Evolutionary conservation across 1,139 yeast genomes (phyloP).

Genomic region (Suhomyces chickasaworum): DNA sequence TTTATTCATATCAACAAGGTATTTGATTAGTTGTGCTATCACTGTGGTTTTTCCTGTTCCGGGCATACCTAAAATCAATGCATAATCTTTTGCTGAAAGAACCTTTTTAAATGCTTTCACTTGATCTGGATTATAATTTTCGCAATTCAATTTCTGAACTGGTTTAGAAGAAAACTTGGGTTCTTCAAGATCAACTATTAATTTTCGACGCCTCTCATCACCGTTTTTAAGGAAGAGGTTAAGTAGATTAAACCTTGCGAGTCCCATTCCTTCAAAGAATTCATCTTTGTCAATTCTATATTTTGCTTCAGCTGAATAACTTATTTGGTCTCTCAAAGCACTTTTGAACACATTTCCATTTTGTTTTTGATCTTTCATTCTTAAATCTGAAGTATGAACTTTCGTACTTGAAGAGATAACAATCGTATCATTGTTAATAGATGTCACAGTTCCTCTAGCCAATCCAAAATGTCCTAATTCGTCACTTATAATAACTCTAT

Average conservation of each 20-base stretch:
- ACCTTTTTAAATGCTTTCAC: constrained; percentile 64
- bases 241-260: constrained; percentile 75
- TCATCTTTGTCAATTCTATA: constrained; percentile 84
- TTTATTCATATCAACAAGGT: constrained; percentile 60
- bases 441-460: constrained; percentile 59
- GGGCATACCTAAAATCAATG: constrained; percentile 93
- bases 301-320: constrained; percentile 20
- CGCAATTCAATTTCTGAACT: constrained; percentile 17
- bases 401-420: constrained; percentile 53
- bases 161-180: constrained; percentile 39
- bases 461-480: constrained; percentile 77
- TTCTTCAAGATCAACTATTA: constrained; percentile 59
- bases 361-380: constrained; percentile 17
- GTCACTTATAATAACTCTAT: constrained; percentile 73
- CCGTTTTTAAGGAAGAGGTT: constrained; percentile 63
- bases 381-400: constrained; percentile 48
- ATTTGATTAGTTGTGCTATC: constrained; percentile 70
- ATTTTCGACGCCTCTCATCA: constrained; percentile 51
- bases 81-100: constrained; percentile 68
- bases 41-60: constrained; percentile 98
- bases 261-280: constrained; percentile 69
- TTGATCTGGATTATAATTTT: constrained; percentile 67
- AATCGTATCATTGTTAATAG: constrained; percentile 40
- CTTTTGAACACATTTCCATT: constrained; percentile 52
- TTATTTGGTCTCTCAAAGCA: constrained; percentile 7